Evolutionary conservation across 2,329 filamentous ascomycete genomes (phyloP), one percentile per base, ranked within the genome.

Genomic region (Venturiaceae sp.): DNA sequence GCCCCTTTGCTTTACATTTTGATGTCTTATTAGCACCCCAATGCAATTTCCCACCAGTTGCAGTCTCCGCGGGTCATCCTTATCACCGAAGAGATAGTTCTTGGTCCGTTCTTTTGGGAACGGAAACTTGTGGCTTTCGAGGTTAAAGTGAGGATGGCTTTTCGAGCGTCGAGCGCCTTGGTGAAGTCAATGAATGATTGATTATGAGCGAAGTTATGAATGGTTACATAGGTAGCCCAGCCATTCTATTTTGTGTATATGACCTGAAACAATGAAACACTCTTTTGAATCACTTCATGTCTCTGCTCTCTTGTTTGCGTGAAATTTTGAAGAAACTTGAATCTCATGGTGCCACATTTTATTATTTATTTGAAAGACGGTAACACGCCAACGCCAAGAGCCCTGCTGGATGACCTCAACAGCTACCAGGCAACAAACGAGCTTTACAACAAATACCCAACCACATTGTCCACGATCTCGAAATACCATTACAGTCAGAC

Each of bases 81-180:
- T 64, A 72, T 71, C 66, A 74, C 72, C 71, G 70, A 74, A 67
- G 72, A 74, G 72, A 72, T 66, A 69, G 69, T 69, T 55, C 58
- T 55, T 55, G 55, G 57, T 60, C 53, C 28, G 16, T 58, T 30
- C 37, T 19, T 28, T 47, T 19, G 34, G 19, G 54, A 36, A 21
- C 32, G 50, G 44, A 26, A 36, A 26, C 32, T 56, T 41, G 33
- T 57, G 46, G 60, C 58, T 52, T 63, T 66, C 65, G 69, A 71
- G 69, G 68, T 71, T 71, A 64, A 71, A 70, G 66, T 67, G 64
- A 63, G 62, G 62, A n/a, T 37, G 57, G 32, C 37, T 37, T 58
- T 32, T 56, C 53, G 53, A 56, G 41, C 55, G 55, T 58, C 34
- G 55, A 58, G 57, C 57, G 54, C 32, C 34, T 13, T 30, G 32